These are phyloP conservation scores for Arxiozyma slooffiae DNA, from an alignment of 1,139 yeast genomes.

Conservation along the genomic window DNA sequence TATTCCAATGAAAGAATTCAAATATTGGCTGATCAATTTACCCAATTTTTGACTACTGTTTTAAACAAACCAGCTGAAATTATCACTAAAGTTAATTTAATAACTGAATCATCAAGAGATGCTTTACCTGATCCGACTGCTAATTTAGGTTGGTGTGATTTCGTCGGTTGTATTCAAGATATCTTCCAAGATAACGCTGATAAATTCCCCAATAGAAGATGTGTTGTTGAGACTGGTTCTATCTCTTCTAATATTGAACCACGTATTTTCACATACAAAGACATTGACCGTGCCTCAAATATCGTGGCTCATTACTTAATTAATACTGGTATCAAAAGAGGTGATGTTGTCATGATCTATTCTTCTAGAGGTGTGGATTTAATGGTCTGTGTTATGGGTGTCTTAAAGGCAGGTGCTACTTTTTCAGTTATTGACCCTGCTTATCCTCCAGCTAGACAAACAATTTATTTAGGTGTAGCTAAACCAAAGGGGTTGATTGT, in stretches of 20 bases:
- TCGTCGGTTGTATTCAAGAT: slow-evolving; percentile 92
- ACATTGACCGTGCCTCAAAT: slow-evolving; percentile 89
- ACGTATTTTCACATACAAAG: slow-evolving; percentile 69
- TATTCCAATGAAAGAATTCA: slow-evolving; percentile 62
- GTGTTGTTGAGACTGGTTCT: slow-evolving; percentile 84
- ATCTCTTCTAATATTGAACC: slow-evolving; percentile 46
- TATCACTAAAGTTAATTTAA: slow-evolving; percentile 55
- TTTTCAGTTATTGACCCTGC: slow-evolving; percentile 98
- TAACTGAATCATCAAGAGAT: slow-evolving; percentile 51
- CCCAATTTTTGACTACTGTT: slow-evolving; percentile 39
- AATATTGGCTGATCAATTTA: slow-evolving; percentile 64
- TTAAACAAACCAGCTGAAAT: slow-evolving; percentile 32
- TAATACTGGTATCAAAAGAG: slow-evolving; percentile 69
- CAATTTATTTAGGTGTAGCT: slow-evolving; percentile 83
- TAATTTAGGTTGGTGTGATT: slow-evolving; percentile 83
- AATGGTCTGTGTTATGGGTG: slow-evolving; percentile 96
- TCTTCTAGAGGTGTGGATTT: slow-evolving; percentile 96
- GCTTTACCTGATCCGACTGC: slow-evolving; percentile 79
- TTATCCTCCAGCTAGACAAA: slow-evolving; percentile 96
- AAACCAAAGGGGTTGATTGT: slow-evolving; percentile 86
- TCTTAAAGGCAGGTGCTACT: slow-evolving; percentile 94
- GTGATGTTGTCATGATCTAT: slow-evolving; percentile 94
- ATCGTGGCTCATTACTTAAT: slow-evolving; percentile 83
- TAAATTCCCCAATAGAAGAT: slow-evolving; percentile 70
- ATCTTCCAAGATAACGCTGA: slow-evolving; percentile 80